Base-by-base conservation (phyloP, 108 stramenopile genomes). In the Fragilaria radians region DNA sequence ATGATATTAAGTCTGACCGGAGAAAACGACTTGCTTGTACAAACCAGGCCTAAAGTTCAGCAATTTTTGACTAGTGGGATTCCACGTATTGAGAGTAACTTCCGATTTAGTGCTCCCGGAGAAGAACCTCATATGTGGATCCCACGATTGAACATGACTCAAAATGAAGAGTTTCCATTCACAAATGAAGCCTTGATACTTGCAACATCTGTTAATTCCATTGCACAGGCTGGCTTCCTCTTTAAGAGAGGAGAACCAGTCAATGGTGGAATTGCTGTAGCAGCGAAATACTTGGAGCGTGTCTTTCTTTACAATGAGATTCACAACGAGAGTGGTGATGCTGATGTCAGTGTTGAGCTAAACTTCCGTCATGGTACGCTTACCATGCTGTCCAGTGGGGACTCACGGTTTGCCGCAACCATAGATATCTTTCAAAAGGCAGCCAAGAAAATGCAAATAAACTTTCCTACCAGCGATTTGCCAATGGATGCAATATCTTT, bases 1-100 rank as follows among this genome's bases (percentile, higher is more conserved):
- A 76, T 88, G 79, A 45, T 91, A 7, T 45, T 97, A 26, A 88
- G 91, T 52, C 52, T 97, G 30, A 93, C 91, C 26, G 96, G 91
- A 0, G 94, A 93, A 45, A 57, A 68, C 42, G 51, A 59, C 36
- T 68, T 86, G 24, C 51, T 93, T 19, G 71, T 56, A 24, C 63
- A 62, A 5, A 46, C 76, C 49, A 72, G 56, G 49, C 57, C 68
- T 29, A 52, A 52, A 18, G 53, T 91, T 31, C 50, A 79, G 28
- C 42, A 61, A 4, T 91, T 95, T 59, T 31, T 82, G 45, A 65
- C 71, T 5, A 52, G 73, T 55, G 64, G 33, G 23, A 52, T 88
- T 34, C 81, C 74, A 0, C 46, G 46, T 25, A 51, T 7, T 51
- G 31, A 46, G 7, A 19, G 32, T n/a, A 36, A 3, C 55, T 27